Base-by-base conservation (phyloP, 108 stramenopile genomes). In the Skeletonema tropicum region DNA sequence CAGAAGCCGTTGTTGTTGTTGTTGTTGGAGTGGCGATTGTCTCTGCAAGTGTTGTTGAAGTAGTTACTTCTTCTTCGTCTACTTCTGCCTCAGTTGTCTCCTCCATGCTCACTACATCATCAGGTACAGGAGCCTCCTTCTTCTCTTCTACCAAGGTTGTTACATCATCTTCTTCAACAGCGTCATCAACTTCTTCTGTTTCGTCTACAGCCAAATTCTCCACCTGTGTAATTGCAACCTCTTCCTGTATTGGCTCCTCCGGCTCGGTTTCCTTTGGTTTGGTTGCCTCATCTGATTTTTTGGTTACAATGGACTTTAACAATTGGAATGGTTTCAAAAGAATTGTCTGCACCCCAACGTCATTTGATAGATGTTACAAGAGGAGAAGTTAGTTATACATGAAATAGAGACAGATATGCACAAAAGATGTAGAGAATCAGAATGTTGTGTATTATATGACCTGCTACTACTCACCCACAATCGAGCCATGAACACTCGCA, bases 281-380 rank as follows among this genome's bases (percentile, higher is more conserved):
- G 14, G 7, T 63, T 6, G 41, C 45, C 45, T 36, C 32, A 8
- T 64, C 33, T 0, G 48, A 13, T 14, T 23, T 42, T 35, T 21
- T 33, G 6, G 33, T 17, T 2, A 73, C 1, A 6, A 73, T 10
- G 9, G 72, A 64, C 62, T 38, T 64, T 42, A 73, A 38, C 1
- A 73, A 5, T 66, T 48, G 63, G 46, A 65, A 77, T 59, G 77
- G 77, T 57, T 62, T 59, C 11, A 64, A 32, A 23, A 77, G 35
- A 45, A 71, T 1, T 2, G 3, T 62, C 61, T 62, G 31, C n/a
- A 19, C 6, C 6, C 6, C 11, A 9, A 9, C 11, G 2, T 0
- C n/a, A 33, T 12, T 5, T 10, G 14, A 32, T 35, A 21, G n/a
- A n/a, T n/a, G n/a, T 36, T 17, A 62, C 3, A 5, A 29, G 6